Evolutionary conservation across 192 early-diverging fungal species (phyloP).

Genomic region (Allomyces macrogynus): DNA sequence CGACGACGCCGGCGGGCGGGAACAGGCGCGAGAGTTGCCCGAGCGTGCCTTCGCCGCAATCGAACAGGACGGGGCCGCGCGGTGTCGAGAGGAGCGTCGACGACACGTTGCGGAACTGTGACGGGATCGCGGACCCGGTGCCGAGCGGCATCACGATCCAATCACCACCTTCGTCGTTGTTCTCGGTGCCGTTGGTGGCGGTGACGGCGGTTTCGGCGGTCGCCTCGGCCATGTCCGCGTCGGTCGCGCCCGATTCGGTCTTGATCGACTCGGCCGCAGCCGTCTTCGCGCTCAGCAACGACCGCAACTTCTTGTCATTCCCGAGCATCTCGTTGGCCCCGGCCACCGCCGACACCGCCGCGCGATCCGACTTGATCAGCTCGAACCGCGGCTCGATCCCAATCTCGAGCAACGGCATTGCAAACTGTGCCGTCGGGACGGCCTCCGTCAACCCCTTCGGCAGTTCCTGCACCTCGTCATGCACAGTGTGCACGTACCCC

Average conservation of each 20-base stretch:
- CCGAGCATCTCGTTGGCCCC: too few species aligned
- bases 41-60: slow-evolving; percentile 76
- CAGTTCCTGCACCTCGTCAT: too few species aligned
- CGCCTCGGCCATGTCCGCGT: slow-evolving; percentile 4
- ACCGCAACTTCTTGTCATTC: too few species aligned
- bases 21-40: slow-evolving; percentile 61
- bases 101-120: slow-evolving; percentile 82
- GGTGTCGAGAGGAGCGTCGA: slow-evolving; percentile 52
- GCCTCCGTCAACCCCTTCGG: too few species aligned
- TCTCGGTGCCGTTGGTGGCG: too few species aligned
- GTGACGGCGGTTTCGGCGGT: not conserved
- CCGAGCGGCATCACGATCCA: slow-evolving; percentile 54
- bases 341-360: too few species aligned
- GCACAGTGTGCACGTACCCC: not conserved
- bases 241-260: slow-evolving; percentile 2
- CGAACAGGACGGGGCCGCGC: slow-evolving; percentile 50
- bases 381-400: too few species aligned
- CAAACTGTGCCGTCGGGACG: too few species aligned
- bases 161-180: slow-evolving; percentile 1
- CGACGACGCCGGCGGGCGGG: slow-evolving; percentile 19
- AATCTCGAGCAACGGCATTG: too few species aligned
- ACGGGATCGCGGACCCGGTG: slow-evolving; percentile 75
- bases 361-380: too few species aligned
- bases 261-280: slow-evolving; percentile 2
- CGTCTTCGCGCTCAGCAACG: too few species aligned